phyloP scores from a whole-genome alignment of 2,329 filamentous ascomycete genomes.

The Tolypocladium album region DNA sequence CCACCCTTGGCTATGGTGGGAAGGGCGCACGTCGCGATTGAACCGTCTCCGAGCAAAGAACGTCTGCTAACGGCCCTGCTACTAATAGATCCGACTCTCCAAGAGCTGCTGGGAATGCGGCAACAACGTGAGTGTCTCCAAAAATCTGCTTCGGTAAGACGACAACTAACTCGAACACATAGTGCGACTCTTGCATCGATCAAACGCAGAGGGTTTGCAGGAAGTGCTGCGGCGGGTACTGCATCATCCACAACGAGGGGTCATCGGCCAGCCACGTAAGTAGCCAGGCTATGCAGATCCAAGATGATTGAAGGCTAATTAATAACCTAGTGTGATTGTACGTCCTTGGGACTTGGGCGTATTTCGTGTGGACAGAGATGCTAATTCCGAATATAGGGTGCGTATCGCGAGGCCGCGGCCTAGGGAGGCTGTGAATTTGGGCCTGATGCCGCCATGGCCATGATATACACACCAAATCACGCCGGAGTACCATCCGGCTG shows the following conservation, averaged over 20 bases:
- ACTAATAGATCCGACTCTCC: conserved; percentile 43
- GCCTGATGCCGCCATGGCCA: neutral
- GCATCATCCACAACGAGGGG: conserved; percentile 72
- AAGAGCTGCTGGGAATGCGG: conserved; percentile 81
- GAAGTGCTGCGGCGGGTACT: conserved; percentile 70
- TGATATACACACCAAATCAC: neutral
- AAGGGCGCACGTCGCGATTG: neutral
- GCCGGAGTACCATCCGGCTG: neutral
- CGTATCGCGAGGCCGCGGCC: conserved; percentile 21
- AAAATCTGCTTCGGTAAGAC: neutral
- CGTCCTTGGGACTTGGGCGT: conserved; percentile 4
- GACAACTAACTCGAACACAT: neutral
- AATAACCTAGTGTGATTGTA: conserved; percentile 34
- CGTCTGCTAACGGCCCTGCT: neutral
- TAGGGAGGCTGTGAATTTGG: conserved; percentile 13
- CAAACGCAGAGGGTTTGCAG: conserved; percentile 61
- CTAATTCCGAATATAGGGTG: conserved; percentile 16
- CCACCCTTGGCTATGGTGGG: neutral
- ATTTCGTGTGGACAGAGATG: neutral
- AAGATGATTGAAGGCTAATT: conserved; percentile 16
- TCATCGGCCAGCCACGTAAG: conserved; percentile 54
- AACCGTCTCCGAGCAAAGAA: neutral
- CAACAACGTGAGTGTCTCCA: conserved; percentile 43
- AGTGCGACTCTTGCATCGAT: conserved; percentile 69
- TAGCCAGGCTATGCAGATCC: conserved; percentile 3